Conservation (phyloP, 441 rosid species). For the Gossypium schwendimanii region DNA sequence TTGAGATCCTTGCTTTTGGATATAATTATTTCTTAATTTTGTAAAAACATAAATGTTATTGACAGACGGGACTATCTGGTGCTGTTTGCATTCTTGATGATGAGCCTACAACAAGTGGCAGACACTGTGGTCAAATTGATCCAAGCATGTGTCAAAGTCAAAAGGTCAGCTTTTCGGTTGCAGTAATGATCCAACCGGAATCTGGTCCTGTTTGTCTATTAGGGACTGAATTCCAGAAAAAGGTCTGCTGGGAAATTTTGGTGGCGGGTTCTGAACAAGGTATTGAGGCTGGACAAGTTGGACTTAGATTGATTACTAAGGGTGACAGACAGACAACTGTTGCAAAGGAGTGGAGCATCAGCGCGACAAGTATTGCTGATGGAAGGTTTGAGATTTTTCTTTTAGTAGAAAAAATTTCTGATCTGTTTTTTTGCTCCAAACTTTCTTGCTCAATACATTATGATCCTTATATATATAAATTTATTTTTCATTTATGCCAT, state of each 20-base stretch:
- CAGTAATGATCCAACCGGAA: constrained; percentile 94
- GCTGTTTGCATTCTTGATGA: constrained; percentile 95
- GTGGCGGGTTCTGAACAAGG: constrained; percentile 99
- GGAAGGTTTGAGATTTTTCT: constrained; percentile 65
- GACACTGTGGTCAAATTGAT: constrained; percentile 85
- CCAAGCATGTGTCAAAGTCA: constrained; percentile 66
- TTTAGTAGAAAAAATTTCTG: constrained; percentile 13
- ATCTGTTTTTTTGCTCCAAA: background rate
- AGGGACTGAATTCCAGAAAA: constrained; percentile 95
- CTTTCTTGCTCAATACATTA: background rate
- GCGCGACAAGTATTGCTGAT: constrained; percentile 98
- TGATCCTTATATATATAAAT: background rate
- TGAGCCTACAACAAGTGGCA: constrained; percentile 86
- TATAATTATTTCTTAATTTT: background rate
- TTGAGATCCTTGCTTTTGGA: constrained; percentile 2
- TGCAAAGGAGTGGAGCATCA: constrained; percentile 93
- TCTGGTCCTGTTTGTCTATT: constrained; percentile 99
- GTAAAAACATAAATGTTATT: constrained; percentile 13
- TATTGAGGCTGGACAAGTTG: constrained; percentile 99
- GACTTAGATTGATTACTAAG: constrained; percentile 86
- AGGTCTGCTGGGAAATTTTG: constrained; percentile 95
- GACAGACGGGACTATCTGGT: constrained; percentile 80
- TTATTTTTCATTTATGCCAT: background rate
- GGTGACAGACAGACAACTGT: constrained; percentile 92
- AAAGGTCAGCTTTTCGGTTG: constrained; percentile 87